A percentile compares a stretch with the other conserved stretches of the same genome.
These are phyloP conservation scores for Ceratonia siliqua DNA, from an alignment of 306 rosid genomes.

Conservation along the genomic window DNA sequence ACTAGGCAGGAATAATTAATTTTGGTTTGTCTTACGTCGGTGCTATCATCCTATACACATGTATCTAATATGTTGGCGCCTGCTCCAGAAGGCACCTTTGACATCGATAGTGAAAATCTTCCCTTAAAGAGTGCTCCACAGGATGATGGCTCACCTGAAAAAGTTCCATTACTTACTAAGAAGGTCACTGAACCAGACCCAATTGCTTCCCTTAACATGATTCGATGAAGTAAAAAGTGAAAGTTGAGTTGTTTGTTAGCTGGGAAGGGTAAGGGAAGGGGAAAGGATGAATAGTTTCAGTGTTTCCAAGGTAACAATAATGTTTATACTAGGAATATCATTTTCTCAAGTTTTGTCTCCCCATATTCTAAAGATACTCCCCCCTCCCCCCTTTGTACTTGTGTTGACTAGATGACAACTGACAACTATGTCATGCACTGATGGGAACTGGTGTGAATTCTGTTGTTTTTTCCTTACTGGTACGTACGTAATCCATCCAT, in stretches of 20 bases:
- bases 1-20: conserved; percentile 15
- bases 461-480: neutral
- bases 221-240: conserved; percentile 8
- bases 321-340: neutral
- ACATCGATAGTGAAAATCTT: conserved; percentile 51
- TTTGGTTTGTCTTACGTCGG: conserved; percentile 64
- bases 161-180: conserved; percentile 66
- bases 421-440: neutral
- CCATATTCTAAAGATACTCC: neutral
- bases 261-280: neutral
- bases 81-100: conserved; percentile 87
- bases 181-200: conserved; percentile 37
- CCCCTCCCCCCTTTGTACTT: neutral
- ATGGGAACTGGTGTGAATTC: neutral
- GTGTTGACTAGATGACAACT: neutral
- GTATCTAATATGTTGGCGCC: conserved; percentile 87
- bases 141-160: conserved; percentile 44
- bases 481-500: neutral
- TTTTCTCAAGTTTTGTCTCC: neutral
- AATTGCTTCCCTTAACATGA: conserved; percentile 32
- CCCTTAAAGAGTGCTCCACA: conserved; percentile 48
- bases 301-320: neutral
- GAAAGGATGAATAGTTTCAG: neutral
- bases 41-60: conserved; percentile 84
- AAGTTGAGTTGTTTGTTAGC: neutral